phyloP scores from a whole-genome alignment of 257 asterid genomes.

The Solanum pinnatisectum region DNA sequence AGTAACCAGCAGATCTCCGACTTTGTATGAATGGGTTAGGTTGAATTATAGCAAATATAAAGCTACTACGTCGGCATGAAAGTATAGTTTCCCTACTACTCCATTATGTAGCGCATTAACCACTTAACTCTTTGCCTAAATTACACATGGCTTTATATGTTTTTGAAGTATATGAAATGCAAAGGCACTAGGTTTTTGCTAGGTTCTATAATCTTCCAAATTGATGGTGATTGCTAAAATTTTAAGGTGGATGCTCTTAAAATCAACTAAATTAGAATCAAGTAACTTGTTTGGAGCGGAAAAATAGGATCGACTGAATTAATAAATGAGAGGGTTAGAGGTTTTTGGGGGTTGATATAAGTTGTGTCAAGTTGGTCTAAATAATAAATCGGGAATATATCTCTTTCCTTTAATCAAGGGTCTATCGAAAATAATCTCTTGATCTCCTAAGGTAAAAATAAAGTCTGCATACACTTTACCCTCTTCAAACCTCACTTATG shows the following conservation, averaged over 20 bases:
- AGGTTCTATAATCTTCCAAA: not conserved
- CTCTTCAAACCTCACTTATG: no score
- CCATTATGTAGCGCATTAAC: not conserved
- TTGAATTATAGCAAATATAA: no score
- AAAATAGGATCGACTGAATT: not conserved
- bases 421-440: no score
- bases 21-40: no score
- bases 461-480: no score
- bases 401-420: no score
- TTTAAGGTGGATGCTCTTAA: not conserved
- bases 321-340: not conserved
- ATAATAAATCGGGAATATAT: no score
- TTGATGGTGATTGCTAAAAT: not conserved
- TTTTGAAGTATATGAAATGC: not conserved
- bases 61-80: not conserved
- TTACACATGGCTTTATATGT: not conserved
- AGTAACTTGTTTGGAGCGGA: not conserved
- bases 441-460: no score
- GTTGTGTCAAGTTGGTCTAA: not conserved
- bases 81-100: not conserved
- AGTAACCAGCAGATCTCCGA: no score
- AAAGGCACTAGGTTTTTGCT: not conserved
- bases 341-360: not conserved
- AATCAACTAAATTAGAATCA: not conserved
- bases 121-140: not conserved